Percentiles rank a stretch among this genome's conserved stretches.
Evolutionary conservation across 2,329 filamentous ascomycete genomes (phyloP).

Genomic region (Beauveria sp.): DNA sequence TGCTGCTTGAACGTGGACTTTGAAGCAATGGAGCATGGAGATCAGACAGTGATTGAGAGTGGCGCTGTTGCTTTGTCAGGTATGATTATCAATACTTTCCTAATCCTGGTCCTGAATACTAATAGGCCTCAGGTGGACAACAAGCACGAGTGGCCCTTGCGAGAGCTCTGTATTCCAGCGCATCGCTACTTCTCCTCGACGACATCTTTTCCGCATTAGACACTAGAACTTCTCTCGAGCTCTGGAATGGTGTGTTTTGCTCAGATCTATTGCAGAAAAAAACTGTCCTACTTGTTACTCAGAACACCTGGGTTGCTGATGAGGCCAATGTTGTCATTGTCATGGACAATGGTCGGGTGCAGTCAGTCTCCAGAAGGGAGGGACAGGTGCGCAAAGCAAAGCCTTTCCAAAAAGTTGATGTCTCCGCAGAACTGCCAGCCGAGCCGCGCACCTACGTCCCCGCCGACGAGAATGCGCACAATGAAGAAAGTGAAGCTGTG

Average conservation of each 20-base stretch:
- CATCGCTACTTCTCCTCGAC: conserved; percentile 47
- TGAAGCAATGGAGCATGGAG: conserved; percentile 39
- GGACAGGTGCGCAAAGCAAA: conserved; percentile 35
- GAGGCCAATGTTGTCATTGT: conserved; percentile 40
- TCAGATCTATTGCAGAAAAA: conserved; percentile 44
- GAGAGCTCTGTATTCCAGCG: conserved; percentile 47
- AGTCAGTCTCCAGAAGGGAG: conserved; percentile 29
- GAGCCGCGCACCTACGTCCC: background rate
- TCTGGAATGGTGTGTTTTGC: conserved; percentile 53
- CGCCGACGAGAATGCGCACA: background rate
- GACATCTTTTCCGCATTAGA: conserved; percentile 54
- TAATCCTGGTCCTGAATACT: background rate
- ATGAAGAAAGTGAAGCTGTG: background rate
- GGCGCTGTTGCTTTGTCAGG: conserved; percentile 47
- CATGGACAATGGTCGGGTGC: conserved; percentile 37
- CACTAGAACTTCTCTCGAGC: conserved; percentile 46
- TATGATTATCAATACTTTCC: background rate
- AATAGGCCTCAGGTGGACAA: conserved; percentile 31
- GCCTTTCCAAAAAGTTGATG: conserved; percentile 16
- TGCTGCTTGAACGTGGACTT: conserved; percentile 46
- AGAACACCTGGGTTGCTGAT: conserved; percentile 42
- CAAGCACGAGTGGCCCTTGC: conserved; percentile 49
- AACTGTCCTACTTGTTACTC: conserved; percentile 50
- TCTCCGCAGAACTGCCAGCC: conserved; percentile 19
- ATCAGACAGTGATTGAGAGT: conserved; percentile 45